Base-by-base conservation (phyloP, 495 filamentous ascomycete species). In the Neurospora sublineolata region DNA sequence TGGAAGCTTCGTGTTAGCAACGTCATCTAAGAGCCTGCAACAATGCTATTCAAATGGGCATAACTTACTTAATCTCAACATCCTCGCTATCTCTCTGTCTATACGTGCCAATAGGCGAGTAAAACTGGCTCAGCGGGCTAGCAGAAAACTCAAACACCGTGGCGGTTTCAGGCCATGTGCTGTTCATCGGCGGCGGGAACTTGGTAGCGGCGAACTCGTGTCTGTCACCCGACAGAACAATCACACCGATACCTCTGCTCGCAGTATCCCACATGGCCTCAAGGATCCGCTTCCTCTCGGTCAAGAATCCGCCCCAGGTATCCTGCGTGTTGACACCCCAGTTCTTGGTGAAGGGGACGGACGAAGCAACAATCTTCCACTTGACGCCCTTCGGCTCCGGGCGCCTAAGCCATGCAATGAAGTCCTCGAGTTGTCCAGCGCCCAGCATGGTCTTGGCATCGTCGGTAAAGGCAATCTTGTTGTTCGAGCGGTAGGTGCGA, bases 311-410 rank as follows among this genome's bases (percentile, higher is more conserved):
- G 41, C 90, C 93, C 95, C 95, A 99, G 3, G 95, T 97, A 77
- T 99, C 95, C 52, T 87, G 83, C 4, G 85, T 88, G 70, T 92
- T 92, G 74, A 95, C 86, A 37, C 85, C 89, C 95, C 95, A 99
- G 81, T 99, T 99, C 80, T 96, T 94, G 16, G 95, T 98, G 81
- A 99, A 97, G 0, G 95, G 95, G 38, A 97, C 89, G 37, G 90
- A 92, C 67, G 91, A 92, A 6, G 92, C 88, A 41, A 99, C 81
- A 77, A 99, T 89, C 82, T 98, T 98, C 94, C 94, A 99, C 72
- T 90, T 89, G 0, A 97, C 91, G 12, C 92, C 93, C 41, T 82
- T 83, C 0, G 90, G 90, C 70, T 91, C 89, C 0, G 89, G 89
- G 9, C 84, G 84, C 39, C 76, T 76, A n/a, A 99, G 84, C 85